Evolutionary conservation across 345 rosid species (phyloP).

Genomic region (Aquilaria sinensis): DNA sequence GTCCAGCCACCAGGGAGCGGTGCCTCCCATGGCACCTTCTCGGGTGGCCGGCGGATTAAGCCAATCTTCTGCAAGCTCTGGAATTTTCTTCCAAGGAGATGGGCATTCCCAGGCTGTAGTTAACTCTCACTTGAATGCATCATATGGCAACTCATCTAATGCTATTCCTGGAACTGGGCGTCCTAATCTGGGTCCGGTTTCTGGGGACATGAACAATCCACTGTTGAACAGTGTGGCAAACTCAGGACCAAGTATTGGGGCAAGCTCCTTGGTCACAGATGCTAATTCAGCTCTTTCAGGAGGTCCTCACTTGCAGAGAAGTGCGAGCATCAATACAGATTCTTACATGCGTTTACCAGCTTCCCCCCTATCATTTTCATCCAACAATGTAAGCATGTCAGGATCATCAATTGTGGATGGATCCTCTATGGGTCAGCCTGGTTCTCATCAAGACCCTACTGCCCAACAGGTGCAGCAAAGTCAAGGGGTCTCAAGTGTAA

Average conservation of each 20-base stretch:
- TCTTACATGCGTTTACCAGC: conserved; percentile 96
- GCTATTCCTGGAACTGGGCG: conserved; percentile 69
- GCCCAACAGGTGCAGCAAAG: conserved; percentile 49
- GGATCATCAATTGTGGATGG: conserved; percentile 88
- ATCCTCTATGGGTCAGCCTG: conserved; percentile 68
- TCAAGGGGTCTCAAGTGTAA: conserved; percentile 70
- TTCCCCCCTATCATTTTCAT: conserved; percentile 86
- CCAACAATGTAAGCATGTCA: conserved; percentile 86
- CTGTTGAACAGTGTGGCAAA: conserved; percentile 78
- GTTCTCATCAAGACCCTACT: conserved; percentile 56
- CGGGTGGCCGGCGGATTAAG: conserved; percentile 75
- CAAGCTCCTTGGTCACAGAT: conserved; percentile 92
- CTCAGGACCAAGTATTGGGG: conserved; percentile 90
- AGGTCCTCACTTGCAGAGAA: conserved; percentile 86
- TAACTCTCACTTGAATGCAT: conserved; percentile 79
- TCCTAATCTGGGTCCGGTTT: conserved; percentile 61
- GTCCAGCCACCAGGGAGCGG: conserved; percentile 45
- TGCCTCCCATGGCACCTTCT: conserved; percentile 69
- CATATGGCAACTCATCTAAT: conserved; percentile 76
- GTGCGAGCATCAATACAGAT: conserved; percentile 91
- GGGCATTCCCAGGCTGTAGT: conserved; percentile 84
- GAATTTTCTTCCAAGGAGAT: conserved; percentile 94
- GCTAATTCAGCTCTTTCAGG: conserved; percentile 92
- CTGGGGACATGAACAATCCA: conserved; percentile 78
- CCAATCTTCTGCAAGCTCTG: conserved; percentile 91